These are phyloP conservation scores for Pseudocercospora fuligena DNA, from an alignment of 2,329 filamentous ascomycete genomes.

Conservation along the genomic window DNA sequence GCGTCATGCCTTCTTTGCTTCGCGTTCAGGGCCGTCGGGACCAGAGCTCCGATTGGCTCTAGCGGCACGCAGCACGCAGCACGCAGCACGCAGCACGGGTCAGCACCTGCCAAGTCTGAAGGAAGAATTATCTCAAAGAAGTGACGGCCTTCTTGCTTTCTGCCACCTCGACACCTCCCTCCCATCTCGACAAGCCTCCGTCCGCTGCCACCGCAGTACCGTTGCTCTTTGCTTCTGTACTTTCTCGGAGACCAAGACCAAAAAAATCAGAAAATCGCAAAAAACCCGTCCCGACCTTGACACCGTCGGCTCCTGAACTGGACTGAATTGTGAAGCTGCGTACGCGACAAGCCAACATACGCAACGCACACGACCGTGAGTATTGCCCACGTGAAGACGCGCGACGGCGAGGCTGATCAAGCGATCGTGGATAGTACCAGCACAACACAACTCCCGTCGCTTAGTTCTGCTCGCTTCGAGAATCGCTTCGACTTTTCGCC, in stretches of 20 bases:
- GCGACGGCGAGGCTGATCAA: conserved; percentile 4
- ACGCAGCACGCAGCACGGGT: not conserved
- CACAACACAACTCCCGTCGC: not conserved
- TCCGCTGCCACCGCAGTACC: conserved; percentile 20
- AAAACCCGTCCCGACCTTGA: conserved; percentile 36
- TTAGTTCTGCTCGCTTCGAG: conserved; percentile 10
- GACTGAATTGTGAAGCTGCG: not conserved
- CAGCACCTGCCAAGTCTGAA: not conserved
- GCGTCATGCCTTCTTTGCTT: not conserved
- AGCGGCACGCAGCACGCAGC: not conserved
- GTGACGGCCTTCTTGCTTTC: not conserved
- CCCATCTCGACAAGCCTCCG: conserved; percentile 14
- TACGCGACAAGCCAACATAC: conserved; percentile 12
- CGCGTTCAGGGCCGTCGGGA: not conserved
- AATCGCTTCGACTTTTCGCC: not conserved
- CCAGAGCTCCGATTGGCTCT: not conserved
- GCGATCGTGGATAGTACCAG: not conserved
- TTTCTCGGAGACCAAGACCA: conserved; percentile 34
- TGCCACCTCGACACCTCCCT: conserved; percentile 7
- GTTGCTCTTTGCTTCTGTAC: conserved; percentile 23
- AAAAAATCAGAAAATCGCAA: conserved; percentile 47
- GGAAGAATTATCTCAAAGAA: not conserved
- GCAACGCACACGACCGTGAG: conserved; percentile 6
- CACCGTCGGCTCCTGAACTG: conserved; percentile 26
- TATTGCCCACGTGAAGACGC: not conserved